Evolutionary conservation across 306 rosid genomes (phyloP), one percentile per base, ranked within the genome.

Genomic region (Oemleria cerasiformis): DNA sequence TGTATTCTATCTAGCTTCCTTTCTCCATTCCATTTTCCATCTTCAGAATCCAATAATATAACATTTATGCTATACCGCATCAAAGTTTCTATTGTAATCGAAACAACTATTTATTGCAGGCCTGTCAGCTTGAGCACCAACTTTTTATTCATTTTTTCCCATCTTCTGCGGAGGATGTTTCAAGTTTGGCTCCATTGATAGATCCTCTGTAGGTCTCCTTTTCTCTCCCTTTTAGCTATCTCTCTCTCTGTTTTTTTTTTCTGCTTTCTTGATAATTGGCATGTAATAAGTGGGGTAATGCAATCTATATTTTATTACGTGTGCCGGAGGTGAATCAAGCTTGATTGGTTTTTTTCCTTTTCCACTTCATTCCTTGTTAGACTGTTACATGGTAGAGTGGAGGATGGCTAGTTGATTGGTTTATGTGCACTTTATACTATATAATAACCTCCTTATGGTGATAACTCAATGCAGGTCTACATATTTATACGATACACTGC

Each of bases 91-190:
- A 44, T 39, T 69, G 64, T 65, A 69, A 77, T 73, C 64, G 73
- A 62, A 75, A 75, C 49, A 70, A 44, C 59, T 72, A 30, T 73
- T 51, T 61, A 59, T 42, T 86, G 86, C 87, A 94, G 99, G 99
- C 86, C 81, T 95, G 99, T 86, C 99, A 95, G 83, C 99, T 91
- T 70, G 99, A 91, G 79, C 97, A 89, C 76, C 99, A 91, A 76
- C 89, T 91, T 73, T 95, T 95, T 74, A 82, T 86, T 83, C 99
- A 95, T 82, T 95, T 95, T 85, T 95, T 95, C 75, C 99, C 97
- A 47, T 84, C 86, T 79, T 94, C 98, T 61, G 83, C 92, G 0
- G 93, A 95, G 84, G 91, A 91, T 58, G 83, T 83, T 82, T 88
- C 96, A 70, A 95, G 96, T 84, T 89, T 95, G 86, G 94, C 96